phyloP scores from a whole-genome alignment of 2,329 filamentous ascomycete genomes.

The Aspergillus sp. region DNA sequence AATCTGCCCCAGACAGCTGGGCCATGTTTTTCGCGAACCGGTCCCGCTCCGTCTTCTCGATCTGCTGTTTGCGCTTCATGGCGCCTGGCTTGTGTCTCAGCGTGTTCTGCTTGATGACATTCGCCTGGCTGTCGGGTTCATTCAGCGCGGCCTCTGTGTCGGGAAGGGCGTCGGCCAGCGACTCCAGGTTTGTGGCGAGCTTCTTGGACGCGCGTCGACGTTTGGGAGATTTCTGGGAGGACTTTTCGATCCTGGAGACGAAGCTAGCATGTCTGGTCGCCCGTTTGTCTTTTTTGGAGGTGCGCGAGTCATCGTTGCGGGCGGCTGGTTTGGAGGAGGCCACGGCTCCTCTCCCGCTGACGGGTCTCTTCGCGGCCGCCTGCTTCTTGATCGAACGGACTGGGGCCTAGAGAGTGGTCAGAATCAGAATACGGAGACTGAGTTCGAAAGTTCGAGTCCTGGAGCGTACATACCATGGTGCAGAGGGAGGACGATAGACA shows the following conservation, averaged over 20 bases:
- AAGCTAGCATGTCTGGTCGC: constrained; percentile 73
- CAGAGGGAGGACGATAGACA: neutral
- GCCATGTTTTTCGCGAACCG: constrained; percentile 78
- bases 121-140: constrained; percentile 44
- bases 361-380: constrained; percentile 9
- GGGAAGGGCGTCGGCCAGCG: constrained; percentile 71
- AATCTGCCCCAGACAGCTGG: constrained; percentile 47
- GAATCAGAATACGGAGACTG: neutral
- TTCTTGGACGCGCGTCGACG: constrained; percentile 65
- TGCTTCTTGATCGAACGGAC: constrained; percentile 14
- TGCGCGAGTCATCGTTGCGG: constrained; percentile 46
- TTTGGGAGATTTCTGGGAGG: constrained; percentile 47
- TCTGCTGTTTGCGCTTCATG: constrained; percentile 69
- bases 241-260: constrained; percentile 64
- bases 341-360: constrained; percentile 10
- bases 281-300: constrained; percentile 75
- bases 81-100: constrained; percentile 67
- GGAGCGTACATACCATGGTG: neutral
- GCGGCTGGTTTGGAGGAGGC: constrained; percentile 10
- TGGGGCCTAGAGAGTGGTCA: constrained; percentile 16
- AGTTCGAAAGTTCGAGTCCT: constrained; percentile 1
- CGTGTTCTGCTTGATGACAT: constrained; percentile 65
- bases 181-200: constrained; percentile 63
- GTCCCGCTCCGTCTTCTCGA: constrained; percentile 73
- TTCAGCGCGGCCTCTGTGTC: constrained; percentile 45